A percentile compares a stretch with the other conserved stretches of the same genome.
These are phyloP conservation scores for Yamadazyma pseudoaaseri DNA, from an alignment of 1,139 yeast genomes.

Conservation along the genomic window DNA sequence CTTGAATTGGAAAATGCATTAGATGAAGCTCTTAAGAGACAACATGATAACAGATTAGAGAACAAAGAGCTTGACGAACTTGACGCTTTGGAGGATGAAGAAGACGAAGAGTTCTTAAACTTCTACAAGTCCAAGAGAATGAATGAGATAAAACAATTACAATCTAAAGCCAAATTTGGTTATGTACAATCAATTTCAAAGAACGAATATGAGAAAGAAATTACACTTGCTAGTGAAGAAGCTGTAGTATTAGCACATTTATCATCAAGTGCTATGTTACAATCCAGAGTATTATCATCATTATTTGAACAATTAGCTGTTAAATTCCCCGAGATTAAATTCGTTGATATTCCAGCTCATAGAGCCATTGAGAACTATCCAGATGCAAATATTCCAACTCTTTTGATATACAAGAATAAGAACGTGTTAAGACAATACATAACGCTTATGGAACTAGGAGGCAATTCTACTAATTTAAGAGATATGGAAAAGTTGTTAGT, in stretches of 20 bases:
- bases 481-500: conserved; percentile 76
- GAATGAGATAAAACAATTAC: conserved; percentile 63
- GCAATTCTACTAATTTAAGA: conserved; percentile 63
- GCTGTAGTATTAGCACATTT: conserved; percentile 74
- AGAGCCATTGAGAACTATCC: conserved; percentile 94
- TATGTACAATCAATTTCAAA: conserved; percentile 73
- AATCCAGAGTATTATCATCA: conserved; percentile 66
- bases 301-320: conserved; percentile 51
- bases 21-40: conserved; percentile 75
- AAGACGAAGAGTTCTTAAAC: conserved; percentile 73
- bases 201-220: conserved; percentile 83
- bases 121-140: conserved; percentile 74
- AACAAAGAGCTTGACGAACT: conserved; percentile 74
- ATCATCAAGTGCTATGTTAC: conserved; percentile 66
- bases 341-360: conserved; percentile 84
- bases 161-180: conserved; percentile 69
- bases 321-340: conserved; percentile 77
- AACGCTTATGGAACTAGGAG: conserved; percentile 80
- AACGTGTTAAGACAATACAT: conserved; percentile 76
- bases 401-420: conserved; percentile 73
- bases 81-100: conserved; percentile 77
- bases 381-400: conserved; percentile 84
- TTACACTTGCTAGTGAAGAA: conserved; percentile 71
- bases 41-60: conserved; percentile 75
- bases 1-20: conserved; percentile 83